Evolutionary conservation across 2,329 filamentous ascomycete genomes (phyloP).

Genomic region (Exophiala spinifera): DNA sequence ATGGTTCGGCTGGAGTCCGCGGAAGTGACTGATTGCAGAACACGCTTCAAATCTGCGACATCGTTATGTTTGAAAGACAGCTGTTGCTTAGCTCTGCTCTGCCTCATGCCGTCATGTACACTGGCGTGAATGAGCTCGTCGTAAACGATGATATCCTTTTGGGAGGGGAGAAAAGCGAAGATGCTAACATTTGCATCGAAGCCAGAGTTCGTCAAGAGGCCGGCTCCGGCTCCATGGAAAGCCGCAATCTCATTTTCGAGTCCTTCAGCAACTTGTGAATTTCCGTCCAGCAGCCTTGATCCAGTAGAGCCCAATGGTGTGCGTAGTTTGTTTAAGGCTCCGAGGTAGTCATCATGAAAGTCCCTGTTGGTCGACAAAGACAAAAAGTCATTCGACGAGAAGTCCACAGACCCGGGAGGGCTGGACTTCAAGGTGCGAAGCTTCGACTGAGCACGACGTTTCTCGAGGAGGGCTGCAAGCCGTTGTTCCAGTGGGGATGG

Average conservation of each 20-base stretch:
- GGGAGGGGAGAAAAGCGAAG: slow-evolving; percentile 59
- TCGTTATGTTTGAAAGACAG: slow-evolving; percentile 50
- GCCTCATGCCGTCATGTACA: slow-evolving; percentile 71
- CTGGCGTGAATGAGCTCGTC: slow-evolving; percentile 77
- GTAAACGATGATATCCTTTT: slow-evolving; percentile 63
- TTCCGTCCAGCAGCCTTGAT: slow-evolving; percentile 64
- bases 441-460: slow-evolving; percentile 43
- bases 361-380: slow-evolving; percentile 51
- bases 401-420: slow-evolving; percentile 49
- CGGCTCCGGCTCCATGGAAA: slow-evolving; percentile 59
- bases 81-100: slow-evolving; percentile 54
- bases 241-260: slow-evolving; percentile 57
- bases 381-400: slow-evolving; percentile 66
- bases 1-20: slow-evolving; percentile 43
- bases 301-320: slow-evolving; percentile 56
- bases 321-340: slow-evolving; percentile 41
- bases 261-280: slow-evolving; percentile 58
- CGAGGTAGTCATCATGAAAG: slow-evolving; percentile 49
- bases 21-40: slow-evolving; percentile 30
- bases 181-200: slow-evolving; percentile 66
- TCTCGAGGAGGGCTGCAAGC: slow-evolving; percentile 32
- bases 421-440: slow-evolving; percentile 49
- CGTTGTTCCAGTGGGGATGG: slow-evolving; percentile 21
- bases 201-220: slow-evolving; percentile 62
- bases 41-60: slow-evolving; percentile 36